Evolutionary conservation across 768 basidiomycete genomes (phyloP), one percentile per base, ranked within the genome.

Genomic region (Lactarius vividus): DNA sequence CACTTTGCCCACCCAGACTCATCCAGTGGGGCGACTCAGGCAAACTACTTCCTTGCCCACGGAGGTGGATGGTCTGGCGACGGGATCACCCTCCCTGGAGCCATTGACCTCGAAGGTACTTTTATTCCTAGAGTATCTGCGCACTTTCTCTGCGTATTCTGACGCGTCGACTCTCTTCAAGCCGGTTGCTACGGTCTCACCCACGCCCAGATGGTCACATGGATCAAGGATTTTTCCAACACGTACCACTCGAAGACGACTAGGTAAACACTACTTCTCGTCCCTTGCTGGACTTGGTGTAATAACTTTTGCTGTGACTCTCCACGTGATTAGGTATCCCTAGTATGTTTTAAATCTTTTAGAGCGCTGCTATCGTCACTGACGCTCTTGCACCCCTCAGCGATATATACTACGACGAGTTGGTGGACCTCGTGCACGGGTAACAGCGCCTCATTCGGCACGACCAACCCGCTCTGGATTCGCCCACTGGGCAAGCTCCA

Each of bases 361-460:
- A n/a, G 23, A 15, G 26, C 15, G 15, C 54, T 13, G 16, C 37
- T 39, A 2, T 40, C 40, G 13, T 18, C 16, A 20, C 16, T 23
- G 5, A 26, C 46, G 18, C 15, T 53, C 57, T 58, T 35, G 28
- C 16, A 0, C 55, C 40, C 11, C 20, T 31, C 44, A 83, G 84
- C 84, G 46, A 85, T 88, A 63, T 88, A 88, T 69, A 84, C 84
- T 33, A 85, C 83, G 4, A 87, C 85, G 11, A 77, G 82, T 72
- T 89, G 88, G 88, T 89, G 88, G 88, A 83, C 70, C 11, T 80
- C 78, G 13, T 89, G 88, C 73, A 89, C 88, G 2, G 86, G 83
- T 0, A 84, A 86, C 72, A 84, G 80, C 62, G 75, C 77, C 16
- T 75, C 74, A 4, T 88, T 89, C 67, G 80, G 72, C 1, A 61